Evolutionary conservation across 768 basidiomycete genomes (phyloP).

Genomic region (Daedaleopsis nitida): DNA sequence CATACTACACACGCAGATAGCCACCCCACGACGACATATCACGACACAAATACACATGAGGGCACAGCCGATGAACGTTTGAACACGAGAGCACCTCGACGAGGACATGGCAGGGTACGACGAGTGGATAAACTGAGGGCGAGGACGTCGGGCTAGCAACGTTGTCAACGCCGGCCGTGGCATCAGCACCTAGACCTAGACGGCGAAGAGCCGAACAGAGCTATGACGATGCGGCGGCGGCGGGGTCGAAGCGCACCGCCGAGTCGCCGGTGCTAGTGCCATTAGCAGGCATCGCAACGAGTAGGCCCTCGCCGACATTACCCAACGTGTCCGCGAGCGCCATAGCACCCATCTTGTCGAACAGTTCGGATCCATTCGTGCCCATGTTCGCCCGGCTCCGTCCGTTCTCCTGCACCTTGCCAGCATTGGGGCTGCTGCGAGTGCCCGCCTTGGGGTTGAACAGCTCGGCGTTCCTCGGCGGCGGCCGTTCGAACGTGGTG

Average conservation of each 20-base stretch:
- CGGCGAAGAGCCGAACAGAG: neutral
- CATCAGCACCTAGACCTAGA: neutral
- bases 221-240: conserved; percentile 10
- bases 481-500: conserved; percentile 47
- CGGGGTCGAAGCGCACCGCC: neutral
- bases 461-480: conserved; percentile 44
- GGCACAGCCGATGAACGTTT: neutral
- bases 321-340: conserved; percentile 7
- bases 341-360: conserved; percentile 15
- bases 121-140: neutral
- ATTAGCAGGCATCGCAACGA: neutral
- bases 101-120: neutral
- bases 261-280: neutral
- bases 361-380: neutral
- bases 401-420: conserved; percentile 1
- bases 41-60: conserved; percentile 10
- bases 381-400: conserved; percentile 2
- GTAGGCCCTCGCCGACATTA: neutral
- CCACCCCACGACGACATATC: conserved; percentile 12
- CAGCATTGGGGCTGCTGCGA: conserved; percentile 5
- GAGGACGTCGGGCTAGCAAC: too few relatives aligned
- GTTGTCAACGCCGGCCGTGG: neutral
- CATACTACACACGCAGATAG: conserved; percentile 4
- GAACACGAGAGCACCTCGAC: conserved; percentile 15
- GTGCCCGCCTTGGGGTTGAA: conserved; percentile 36